These are phyloP conservation scores for sunflower (Helianthus annuus) DNA, from an alignment of 129 eudicot genomes.

Conservation along the genomic window HanXRQr2.0-SUNRISE NC_035447.2:124377741-124378240, in stretches of 20 bases:
- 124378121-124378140: conserved; percentile 21
- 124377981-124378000: conserved; percentile 56
- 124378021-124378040: conserved; percentile 46
- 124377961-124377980: conserved; percentile 55
- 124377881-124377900: neutral
- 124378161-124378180: conserved; percentile 40
- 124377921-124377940: neutral
- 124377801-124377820: neutral
- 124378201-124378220: conserved; percentile 60
- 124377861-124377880: neutral
- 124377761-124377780: conserved; percentile 2
- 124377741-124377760: conserved; percentile 9
- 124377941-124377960: conserved; percentile 35
- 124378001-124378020: conserved; percentile 50
- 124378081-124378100: conserved; percentile 51
- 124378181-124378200: conserved; percentile 49
- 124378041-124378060: conserved; percentile 41
- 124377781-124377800: neutral
- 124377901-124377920: neutral
- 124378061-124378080: conserved; percentile 42
- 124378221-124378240: conserved; percentile 63
- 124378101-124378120: conserved; percentile 36
- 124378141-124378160: conserved; percentile 59
- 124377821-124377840: no score
- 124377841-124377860: neutral